These are phyloP conservation scores for Orobanche coerulescens DNA, from an alignment of 257 asterid species.

Conservation along the genomic window DNA sequence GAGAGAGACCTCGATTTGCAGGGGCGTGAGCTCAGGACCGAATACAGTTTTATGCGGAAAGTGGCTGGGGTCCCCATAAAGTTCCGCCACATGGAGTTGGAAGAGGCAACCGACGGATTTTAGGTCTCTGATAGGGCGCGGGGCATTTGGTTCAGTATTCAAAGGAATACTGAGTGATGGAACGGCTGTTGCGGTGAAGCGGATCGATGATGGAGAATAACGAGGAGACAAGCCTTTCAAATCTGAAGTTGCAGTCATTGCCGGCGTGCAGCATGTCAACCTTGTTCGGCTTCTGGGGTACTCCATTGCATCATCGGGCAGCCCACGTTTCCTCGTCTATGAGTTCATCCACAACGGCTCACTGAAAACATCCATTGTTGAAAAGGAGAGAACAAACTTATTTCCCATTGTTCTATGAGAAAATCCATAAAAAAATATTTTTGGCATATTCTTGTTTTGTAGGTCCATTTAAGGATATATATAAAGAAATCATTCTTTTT, in stretches of 20 bases:
- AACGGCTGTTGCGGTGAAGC: conserved; percentile 50
- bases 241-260: conserved; percentile 69
- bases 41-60: conserved; percentile 72
- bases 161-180: conserved; percentile 60
- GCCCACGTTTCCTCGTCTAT: conserved; percentile 45
- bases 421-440: no score
- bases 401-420: no score
- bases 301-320: conserved; percentile 32
- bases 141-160: conserved; percentile 58
- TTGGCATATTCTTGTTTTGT: no score
- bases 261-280: conserved; percentile 65
- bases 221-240: conserved; percentile 54
- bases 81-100: conserved; percentile 62
- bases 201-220: conserved; percentile 64
- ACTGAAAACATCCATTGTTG: no score
- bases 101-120: conserved; percentile 65
- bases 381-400: no score
- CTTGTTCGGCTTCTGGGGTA: conserved; percentile 64
- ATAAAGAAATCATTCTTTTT: no score
- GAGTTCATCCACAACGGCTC: conserved; percentile 58
- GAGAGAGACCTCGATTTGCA: conserved; percentile 43
- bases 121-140: conserved; percentile 46
- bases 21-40: conserved; percentile 66
- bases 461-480: no score
- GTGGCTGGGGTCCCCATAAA: conserved; percentile 74